These are phyloP conservation scores for Geotrichum cucujoidarum DNA, from an alignment of 1,139 yeast species.

Conservation along the genomic window DNA sequence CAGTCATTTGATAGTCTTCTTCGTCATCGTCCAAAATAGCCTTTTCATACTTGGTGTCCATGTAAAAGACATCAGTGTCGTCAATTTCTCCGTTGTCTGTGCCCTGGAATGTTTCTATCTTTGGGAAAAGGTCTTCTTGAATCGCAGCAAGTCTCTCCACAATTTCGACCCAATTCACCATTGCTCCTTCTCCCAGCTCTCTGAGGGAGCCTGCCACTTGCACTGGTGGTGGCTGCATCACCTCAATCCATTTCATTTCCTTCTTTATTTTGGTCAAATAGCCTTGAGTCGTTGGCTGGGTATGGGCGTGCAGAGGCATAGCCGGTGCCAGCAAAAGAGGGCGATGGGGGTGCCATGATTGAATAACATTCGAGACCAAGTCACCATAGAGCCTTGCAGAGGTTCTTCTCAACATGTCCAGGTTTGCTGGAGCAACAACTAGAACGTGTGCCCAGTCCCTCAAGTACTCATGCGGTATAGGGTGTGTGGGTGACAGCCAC, in stretches of 20 bases:
- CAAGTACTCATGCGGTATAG: slow-evolving; percentile 86
- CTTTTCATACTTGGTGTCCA: slow-evolving; percentile 32
- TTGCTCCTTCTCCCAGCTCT: slow-evolving; percentile 95
- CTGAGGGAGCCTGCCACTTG: slow-evolving; percentile 91
- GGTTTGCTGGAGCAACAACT: slow-evolving; percentile 83
- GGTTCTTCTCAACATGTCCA: slow-evolving; percentile 85
- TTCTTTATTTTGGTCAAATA: slow-evolving; percentile 71
- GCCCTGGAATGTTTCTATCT: slow-evolving; percentile 71
- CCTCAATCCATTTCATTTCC: slow-evolving; percentile 88
- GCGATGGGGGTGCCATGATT: slow-evolving; percentile 89
- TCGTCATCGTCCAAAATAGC: slow-evolving; percentile 9
- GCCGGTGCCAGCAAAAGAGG: slow-evolving; percentile 90
- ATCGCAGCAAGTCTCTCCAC: slow-evolving; percentile 76
- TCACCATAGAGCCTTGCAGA: slow-evolving; percentile 89
- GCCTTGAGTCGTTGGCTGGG: slow-evolving; percentile 78
- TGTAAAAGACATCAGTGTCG: slow-evolving; percentile 37
- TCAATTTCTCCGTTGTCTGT: slow-evolving; percentile 43
- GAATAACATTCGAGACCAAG: slow-evolving; percentile 73
- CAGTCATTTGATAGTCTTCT: not conserved
- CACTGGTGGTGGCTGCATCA: slow-evolving; percentile 88
- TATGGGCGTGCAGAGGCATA: slow-evolving; percentile 87
- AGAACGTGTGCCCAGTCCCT: slow-evolving; percentile 95
- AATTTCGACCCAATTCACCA: slow-evolving; percentile 94
- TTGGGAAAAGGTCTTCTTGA: slow-evolving; percentile 75
- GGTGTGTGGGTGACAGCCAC: slow-evolving; percentile 82